Conservation (phyloP, 106 monocot species). For the Gastrodia elata region DNA sequence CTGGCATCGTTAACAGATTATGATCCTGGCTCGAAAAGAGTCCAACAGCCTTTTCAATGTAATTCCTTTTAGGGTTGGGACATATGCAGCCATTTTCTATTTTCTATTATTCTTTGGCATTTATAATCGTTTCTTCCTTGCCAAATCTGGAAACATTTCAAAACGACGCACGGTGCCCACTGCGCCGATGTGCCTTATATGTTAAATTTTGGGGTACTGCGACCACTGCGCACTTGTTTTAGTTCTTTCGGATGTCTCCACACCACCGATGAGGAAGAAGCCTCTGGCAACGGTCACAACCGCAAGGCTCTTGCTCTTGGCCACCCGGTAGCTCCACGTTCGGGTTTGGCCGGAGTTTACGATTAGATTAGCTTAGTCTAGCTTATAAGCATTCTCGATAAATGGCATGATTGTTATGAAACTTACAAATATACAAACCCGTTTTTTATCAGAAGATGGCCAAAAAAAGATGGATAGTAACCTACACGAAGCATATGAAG, state of each 20-base stretch:
- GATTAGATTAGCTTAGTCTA: too few species aligned
- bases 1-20: not conserved
- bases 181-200: too few species aligned
- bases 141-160: not conserved
- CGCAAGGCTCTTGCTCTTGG: too few species aligned
- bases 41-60: not conserved
- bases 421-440: not conserved
- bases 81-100: not conserved
- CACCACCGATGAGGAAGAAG: too few species aligned
- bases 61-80: not conserved
- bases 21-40: not conserved
- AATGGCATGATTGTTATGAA: not conserved
- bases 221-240: too few species aligned
- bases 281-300: too few species aligned
- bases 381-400: too few species aligned
- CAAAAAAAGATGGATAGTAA: slow-evolving; percentile 34
- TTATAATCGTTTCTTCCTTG: not conserved
- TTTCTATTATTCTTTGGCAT: not conserved
- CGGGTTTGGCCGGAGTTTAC: too few species aligned
- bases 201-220: too few species aligned
- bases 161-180: too few species aligned
- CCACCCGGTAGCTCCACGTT: too few species aligned
- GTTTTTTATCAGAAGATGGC: not conserved
- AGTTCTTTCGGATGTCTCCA: too few species aligned
- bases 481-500: slow-evolving; percentile 42